These are phyloP conservation scores for Eragrostis nindensis DNA, from an alignment of 176 grass and related monocot species.

Conservation along the genomic window DNA sequence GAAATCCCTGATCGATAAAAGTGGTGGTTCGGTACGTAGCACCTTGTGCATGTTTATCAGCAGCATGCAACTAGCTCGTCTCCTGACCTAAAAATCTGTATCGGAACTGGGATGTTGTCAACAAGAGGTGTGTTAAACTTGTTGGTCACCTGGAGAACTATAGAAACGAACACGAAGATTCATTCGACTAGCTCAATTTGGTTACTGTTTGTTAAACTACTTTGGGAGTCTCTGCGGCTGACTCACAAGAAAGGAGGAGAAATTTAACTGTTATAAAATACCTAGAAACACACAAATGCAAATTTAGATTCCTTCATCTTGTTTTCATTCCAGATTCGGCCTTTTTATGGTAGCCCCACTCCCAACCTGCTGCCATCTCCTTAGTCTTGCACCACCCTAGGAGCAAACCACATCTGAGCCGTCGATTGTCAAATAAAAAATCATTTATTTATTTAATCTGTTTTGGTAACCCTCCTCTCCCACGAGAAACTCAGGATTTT, in stretches of 20 bases:
- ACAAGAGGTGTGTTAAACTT: neutral
- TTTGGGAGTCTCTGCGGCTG: neutral
- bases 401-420: no score
- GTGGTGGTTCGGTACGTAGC: conserved; percentile 37
- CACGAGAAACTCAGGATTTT: no score
- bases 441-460: no score
- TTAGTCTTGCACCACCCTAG: no score
- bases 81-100: neutral
- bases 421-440: no score
- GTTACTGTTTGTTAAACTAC: neutral
- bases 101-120: neutral
- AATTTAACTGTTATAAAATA: no score
- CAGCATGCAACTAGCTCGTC: neutral
- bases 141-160: neutral
- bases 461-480: no score
- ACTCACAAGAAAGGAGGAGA: neutral
- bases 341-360: no score
- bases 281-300: no score
- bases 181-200: neutral
- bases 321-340: no score
- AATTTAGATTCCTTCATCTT: no score
- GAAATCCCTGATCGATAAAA: neutral
- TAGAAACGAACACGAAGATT: neutral
- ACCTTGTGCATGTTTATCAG: conserved; percentile 15
- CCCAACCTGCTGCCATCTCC: no score